Evolutionary conservation across 2,329 filamentous ascomycete species (phyloP).

Genomic region (Emmonsiellopsis sp.): DNA sequence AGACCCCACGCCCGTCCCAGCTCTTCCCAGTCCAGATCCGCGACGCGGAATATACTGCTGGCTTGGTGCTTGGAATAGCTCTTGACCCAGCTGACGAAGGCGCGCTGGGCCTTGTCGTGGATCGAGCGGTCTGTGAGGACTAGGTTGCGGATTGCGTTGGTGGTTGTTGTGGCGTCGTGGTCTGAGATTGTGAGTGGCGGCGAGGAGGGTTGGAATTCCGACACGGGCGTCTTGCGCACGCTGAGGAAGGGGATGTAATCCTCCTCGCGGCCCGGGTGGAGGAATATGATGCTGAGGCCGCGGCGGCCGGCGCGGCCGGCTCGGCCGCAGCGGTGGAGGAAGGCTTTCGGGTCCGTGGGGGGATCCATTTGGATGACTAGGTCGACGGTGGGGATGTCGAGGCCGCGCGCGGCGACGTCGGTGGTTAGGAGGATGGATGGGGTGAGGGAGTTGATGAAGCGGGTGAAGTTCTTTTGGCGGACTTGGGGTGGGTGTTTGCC

Average conservation of each 20-base stretch:
- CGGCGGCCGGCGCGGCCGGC: slow-evolving; percentile 57
- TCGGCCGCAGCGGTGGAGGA: slow-evolving; percentile 57
- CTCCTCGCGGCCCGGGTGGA: slow-evolving; percentile 77
- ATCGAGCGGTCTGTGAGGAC: slow-evolving; percentile 54
- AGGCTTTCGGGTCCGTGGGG: slow-evolving; percentile 78
- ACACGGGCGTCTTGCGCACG: slow-evolving; percentile 76
- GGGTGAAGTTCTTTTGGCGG: slow-evolving; percentile 75
- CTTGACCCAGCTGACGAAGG: slow-evolving; percentile 87
- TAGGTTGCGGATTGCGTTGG: slow-evolving; percentile 51
- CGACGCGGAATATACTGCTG: slow-evolving; percentile 76
- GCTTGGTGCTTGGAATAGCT: slow-evolving; percentile 88
- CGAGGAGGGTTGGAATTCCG: slow-evolving; percentile 20
- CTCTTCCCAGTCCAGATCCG: slow-evolving; percentile 76
- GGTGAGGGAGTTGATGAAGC: slow-evolving; percentile 64
- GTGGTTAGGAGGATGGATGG: slow-evolving; percentile 83
- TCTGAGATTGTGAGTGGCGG: slow-evolving; percentile 51
- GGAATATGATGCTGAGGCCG: slow-evolving; percentile 75
- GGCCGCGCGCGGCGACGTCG: slow-evolving; percentile 79
- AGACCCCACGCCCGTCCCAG: slow-evolving; percentile 78
- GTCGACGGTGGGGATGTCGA: slow-evolving; percentile 88
- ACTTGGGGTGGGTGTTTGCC: slow-evolving; percentile 87
- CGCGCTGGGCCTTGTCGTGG: slow-evolving; percentile 81
- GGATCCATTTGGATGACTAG: slow-evolving; percentile 84
- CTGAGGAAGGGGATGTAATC: slow-evolving; percentile 83
- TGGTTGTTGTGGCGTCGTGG: slow-evolving; percentile 50